Evolutionary conservation across 108 stramenopile species (phyloP).

Genomic region (Pseudonitzschia multistriata): DNA sequence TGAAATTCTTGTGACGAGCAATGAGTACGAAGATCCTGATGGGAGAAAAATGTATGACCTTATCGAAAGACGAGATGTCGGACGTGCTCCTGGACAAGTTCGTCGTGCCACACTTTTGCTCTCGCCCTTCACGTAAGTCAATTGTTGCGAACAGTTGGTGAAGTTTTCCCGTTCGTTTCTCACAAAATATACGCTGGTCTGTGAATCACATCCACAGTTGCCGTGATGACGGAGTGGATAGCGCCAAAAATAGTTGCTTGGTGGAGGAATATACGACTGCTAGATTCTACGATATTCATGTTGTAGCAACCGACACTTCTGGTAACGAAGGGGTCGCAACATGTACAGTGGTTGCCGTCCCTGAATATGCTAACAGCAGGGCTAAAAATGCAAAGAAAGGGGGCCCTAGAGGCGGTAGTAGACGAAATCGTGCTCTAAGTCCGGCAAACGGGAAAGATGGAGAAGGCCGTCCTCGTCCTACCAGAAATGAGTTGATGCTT

Average conservation of each 20-base stretch:
- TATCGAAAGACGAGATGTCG: not conserved
- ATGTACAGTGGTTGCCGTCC: conserved; percentile 5
- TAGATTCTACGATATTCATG: not conserved
- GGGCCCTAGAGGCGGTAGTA: not conserved
- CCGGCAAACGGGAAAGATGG: not conserved
- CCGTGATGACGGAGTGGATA: not conserved
- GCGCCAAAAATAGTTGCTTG: not conserved
- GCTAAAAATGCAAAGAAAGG: not conserved
- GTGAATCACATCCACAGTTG: not conserved
- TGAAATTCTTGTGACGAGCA: not conserved
- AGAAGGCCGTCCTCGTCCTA: not conserved
- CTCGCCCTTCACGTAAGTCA: conserved; percentile 2
- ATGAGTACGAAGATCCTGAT: conserved; percentile 2
- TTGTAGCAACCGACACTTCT: conserved; percentile 8
- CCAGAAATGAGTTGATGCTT: not conserved
- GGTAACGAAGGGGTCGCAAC: not conserved
- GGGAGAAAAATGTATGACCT: not conserved
- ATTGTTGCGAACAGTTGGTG: not conserved
- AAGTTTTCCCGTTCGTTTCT: too few relatives aligned
- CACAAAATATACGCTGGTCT: too few relatives aligned
- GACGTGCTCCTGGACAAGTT: not conserved
- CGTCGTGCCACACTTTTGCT: conserved; percentile 3
- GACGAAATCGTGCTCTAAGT: not conserved
- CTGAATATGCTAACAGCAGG: not conserved
- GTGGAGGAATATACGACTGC: not conserved